phyloP scores from a whole-genome alignment of 768 basidiomycete species.

The Panus rudis region DNA sequence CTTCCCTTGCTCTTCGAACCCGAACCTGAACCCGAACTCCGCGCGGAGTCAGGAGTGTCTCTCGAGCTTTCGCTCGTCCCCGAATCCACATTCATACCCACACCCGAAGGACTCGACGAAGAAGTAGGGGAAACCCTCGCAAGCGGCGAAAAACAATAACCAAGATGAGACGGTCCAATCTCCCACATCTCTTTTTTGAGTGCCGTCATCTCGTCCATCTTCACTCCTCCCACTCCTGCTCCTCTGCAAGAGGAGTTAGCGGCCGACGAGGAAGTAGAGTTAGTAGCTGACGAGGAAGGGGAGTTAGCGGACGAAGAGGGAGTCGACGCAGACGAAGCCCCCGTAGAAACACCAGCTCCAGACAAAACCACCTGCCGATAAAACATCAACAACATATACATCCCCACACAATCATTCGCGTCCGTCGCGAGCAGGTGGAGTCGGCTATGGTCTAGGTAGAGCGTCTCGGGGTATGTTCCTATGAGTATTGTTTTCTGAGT shows the following conservation, averaged over 20 bases:
- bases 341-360: slow-evolving; percentile 15
- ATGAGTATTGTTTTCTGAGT: too few species aligned
- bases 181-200: slow-evolving; percentile 75
- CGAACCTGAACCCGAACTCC: slow-evolving; percentile 1
- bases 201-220: slow-evolving; percentile 45
- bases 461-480: slow-evolving; percentile 60
- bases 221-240: slow-evolving; percentile 27
- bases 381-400: slow-evolving; percentile 77
- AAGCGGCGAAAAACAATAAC: slow-evolving; percentile 50
- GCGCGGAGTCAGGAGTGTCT: too few species aligned
- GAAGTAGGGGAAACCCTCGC: too few species aligned
- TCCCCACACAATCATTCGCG: slow-evolving; percentile 62
- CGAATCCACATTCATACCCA: too few species aligned
- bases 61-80: too few species aligned
- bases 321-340: slow-evolving; percentile 8
- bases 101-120: too few species aligned
- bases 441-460: slow-evolving; percentile 72
- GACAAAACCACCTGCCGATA: slow-evolving; percentile 69
- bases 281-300: not conserved
- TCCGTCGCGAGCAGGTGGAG: slow-evolving; percentile 62
- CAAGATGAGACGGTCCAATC: slow-evolving; percentile 54
- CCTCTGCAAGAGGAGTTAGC: slow-evolving; percentile 16
- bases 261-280: too few species aligned
- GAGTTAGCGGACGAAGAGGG: slow-evolving; percentile 17
- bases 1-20: slow-evolving; percentile 9